A percentile compares a stretch with the other conserved stretches of the same genome.
phyloP scores from a whole-genome alignment of 345 rosid genomes.

The Leavenworthia alabamica region DNA sequence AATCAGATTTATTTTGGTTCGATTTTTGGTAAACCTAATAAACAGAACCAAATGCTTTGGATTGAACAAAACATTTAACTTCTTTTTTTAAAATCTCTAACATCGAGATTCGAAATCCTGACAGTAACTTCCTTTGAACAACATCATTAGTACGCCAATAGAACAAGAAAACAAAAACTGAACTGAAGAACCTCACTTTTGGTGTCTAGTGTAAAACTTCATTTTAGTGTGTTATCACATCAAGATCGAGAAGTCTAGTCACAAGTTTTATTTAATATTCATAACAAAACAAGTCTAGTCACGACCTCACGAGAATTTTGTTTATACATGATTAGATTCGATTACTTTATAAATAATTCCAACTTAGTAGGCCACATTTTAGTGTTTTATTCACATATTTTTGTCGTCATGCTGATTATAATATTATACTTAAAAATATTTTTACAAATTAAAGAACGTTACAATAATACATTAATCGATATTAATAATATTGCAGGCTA shows the following conservation, averaged over 20 bases:
- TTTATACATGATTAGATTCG: background rate
- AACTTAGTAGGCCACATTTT: constrained; percentile 17
- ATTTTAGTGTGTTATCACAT: constrained; percentile 8
- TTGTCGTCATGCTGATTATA: constrained; percentile 22
- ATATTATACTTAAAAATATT: background rate
- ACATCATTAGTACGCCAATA: background rate
- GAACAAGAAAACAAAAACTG: constrained; percentile 5
- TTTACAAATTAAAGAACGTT: background rate
- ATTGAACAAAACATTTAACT: background rate
- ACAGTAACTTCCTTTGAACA: background rate
- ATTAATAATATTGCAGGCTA: constrained; percentile 35
- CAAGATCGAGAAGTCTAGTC: constrained; percentile 7
- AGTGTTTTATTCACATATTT: constrained; percentile 2
- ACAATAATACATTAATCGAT: background rate
- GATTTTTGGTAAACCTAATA: background rate
- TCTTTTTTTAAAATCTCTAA: background rate
- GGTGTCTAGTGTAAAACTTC: background rate
- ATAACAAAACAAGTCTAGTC: constrained; percentile 1
- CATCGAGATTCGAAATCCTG: background rate
- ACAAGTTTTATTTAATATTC: constrained; percentile 1
- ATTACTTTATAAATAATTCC: background rate
- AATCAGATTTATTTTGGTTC: too few relatives aligned
- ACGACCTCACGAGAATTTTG: constrained; percentile 22
- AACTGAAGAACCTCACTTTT: background rate
- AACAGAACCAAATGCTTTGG: background rate